These are phyloP conservation scores for Xylariomycetidae sp. DNA, from an alignment of 2,329 filamentous ascomycete genomes.

Conservation along the genomic window DNA sequence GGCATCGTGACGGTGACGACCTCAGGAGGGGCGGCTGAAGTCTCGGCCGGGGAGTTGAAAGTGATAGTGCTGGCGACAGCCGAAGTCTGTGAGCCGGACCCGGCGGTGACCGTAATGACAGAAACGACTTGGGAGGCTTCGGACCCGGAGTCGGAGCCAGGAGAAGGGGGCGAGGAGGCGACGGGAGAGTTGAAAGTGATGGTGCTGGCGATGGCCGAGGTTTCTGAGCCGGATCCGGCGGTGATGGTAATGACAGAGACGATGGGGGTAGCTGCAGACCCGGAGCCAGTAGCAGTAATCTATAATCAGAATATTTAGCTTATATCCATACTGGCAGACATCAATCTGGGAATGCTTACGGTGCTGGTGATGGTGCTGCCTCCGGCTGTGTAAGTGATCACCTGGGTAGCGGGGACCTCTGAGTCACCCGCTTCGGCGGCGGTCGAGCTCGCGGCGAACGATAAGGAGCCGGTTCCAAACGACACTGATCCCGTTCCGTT, in stretches of 20 bases:
- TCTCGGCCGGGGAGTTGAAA: constrained; percentile 3
- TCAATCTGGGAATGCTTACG: no score
- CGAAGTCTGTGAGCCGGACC: constrained; percentile 5
- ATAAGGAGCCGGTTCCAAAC: no score
- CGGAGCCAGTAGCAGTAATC: not conserved
- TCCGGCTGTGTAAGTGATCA: no score
- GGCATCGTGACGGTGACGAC: constrained; percentile 13
- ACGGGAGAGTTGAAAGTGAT: constrained; percentile 7
- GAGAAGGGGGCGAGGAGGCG: not conserved
- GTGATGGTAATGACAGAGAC: constrained; percentile 1
- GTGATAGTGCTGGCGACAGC: constrained; percentile 10
- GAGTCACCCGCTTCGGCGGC: no score
- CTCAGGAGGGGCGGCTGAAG: constrained; percentile 4
- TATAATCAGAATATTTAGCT: no score
- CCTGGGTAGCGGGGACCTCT: no score
- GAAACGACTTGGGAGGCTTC: constrained; percentile 5
- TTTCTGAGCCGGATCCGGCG: not conserved
- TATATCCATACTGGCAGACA: no score
- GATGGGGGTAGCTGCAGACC: not conserved
- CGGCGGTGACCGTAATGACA: constrained; percentile 12
- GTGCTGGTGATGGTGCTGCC: no score
- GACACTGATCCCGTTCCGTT: no score
- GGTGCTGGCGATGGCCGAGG: constrained; percentile 2
- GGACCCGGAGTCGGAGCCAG: constrained; percentile 2
- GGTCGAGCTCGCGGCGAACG: no score